Conservation (phyloP, 176 grass and related monocot genomes). For the Oryza officinalis region DNA sequence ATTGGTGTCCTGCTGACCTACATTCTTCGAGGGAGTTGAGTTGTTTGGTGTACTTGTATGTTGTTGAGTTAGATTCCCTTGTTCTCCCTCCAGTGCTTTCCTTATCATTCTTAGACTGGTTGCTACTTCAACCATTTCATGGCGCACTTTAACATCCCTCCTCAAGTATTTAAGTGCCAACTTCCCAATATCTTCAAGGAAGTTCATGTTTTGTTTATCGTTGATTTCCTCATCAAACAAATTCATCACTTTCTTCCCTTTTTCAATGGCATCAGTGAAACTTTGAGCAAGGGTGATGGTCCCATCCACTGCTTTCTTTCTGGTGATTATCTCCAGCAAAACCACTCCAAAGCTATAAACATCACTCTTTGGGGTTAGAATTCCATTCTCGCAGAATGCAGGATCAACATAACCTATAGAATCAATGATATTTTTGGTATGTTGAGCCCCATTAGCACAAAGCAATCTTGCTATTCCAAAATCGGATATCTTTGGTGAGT, state of each 20-base stretch:
- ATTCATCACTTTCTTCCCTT: neutral
- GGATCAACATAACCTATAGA: neutral
- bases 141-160: neutral
- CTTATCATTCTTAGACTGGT: neutral
- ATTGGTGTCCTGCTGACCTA: too few species aligned
- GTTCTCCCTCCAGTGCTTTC: neutral
- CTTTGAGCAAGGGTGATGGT: neutral
- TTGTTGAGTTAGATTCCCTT: neutral
- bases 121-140: slow-evolving; percentile 6
- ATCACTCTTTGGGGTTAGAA: slow-evolving; percentile 26
- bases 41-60: too few species aligned
- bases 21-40: too few species aligned
- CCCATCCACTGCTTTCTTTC: neutral
- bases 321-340: neutral
- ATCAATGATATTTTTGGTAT: neutral
- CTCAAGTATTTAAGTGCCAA: neutral
- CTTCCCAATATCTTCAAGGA: neutral
- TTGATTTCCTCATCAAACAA: slow-evolving; percentile 10
- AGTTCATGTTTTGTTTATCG: neutral
- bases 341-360: slow-evolving; percentile 20
- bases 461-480: slow-evolving; percentile 19
- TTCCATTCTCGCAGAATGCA: neutral
- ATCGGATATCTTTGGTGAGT: neutral
- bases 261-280: neutral
- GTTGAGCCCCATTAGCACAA: neutral